Percentiles rank a stretch among this genome's conserved stretches.
phyloP scores from a whole-genome alignment of 1,284 basidiomycete genomes.

The Cryptococcus sp. region DNA sequence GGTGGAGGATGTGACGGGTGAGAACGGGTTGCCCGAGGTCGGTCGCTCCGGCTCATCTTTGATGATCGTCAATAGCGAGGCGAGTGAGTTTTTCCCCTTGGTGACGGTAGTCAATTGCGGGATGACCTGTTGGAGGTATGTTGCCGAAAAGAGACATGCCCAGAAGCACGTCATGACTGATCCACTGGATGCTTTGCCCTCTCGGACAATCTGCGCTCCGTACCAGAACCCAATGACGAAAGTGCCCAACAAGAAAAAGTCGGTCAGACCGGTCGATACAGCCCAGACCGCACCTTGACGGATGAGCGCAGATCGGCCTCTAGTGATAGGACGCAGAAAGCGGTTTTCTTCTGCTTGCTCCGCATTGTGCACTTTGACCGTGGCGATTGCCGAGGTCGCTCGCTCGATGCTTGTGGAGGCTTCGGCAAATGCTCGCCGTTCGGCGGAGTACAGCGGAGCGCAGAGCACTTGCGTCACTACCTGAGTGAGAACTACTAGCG shows the following conservation, averaged over 20 bases:
- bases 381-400: slow-evolving; percentile 75
- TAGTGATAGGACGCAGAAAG: slow-evolving; percentile 58
- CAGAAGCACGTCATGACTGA: slow-evolving; percentile 95
- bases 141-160: slow-evolving; percentile 87
- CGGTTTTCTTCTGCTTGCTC: slow-evolving; percentile 63
- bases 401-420: slow-evolving; percentile 80
- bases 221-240: slow-evolving; percentile 98
- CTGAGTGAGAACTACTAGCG: slow-evolving; percentile 74
- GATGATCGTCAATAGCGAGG: slow-evolving; percentile 67
- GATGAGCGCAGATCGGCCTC: slow-evolving; percentile 58
- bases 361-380: slow-evolving; percentile 96
- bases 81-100: slow-evolving; percentile 84
- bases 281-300: slow-evolving; percentile 74
- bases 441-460: slow-evolving; percentile 68
- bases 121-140: slow-evolving; percentile 81
- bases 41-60: slow-evolving; percentile 51
- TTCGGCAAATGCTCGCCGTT: slow-evolving; percentile 67
- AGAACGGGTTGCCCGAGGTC: slow-evolving; percentile 17
- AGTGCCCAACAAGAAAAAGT: slow-evolving; percentile 83
- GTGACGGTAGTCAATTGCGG: slow-evolving; percentile 75
- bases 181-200: slow-evolving; percentile 68
- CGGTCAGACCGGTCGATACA: slow-evolving; percentile 65
- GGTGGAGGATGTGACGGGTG: slow-evolving; percentile 14
- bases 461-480: slow-evolving; percentile 67
- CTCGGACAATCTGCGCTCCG: slow-evolving; percentile 79